Conservation (phyloP, 2,329 filamentous ascomycete species). For the Aphanoascus verrucosus region DNA sequence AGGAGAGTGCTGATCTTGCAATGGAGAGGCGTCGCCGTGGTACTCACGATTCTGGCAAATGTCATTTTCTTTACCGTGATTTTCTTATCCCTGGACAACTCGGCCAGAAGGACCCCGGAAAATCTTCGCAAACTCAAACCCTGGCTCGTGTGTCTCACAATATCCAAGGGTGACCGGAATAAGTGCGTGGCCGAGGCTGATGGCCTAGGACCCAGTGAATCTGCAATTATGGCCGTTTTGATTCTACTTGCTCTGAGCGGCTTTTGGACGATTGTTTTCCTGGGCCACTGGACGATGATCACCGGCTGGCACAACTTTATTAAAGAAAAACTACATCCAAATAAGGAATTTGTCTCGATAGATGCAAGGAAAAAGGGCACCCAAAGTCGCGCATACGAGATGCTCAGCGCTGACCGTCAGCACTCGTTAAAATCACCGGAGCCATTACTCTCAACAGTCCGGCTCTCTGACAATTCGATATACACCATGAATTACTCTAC, state of each 20-base stretch:
- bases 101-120: constrained; percentile 48
- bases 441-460: constrained; percentile 23
- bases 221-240: constrained; percentile 69
- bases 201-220: constrained; percentile 58
- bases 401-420: constrained; percentile 44
- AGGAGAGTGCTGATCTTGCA: constrained; percentile 80
- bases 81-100: constrained; percentile 77
- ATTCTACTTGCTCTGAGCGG: constrained; percentile 77
- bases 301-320: constrained; percentile 67
- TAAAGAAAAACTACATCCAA: constrained; percentile 36
- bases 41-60: constrained; percentile 78
- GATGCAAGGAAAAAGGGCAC: constrained; percentile 60
- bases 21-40: constrained; percentile 85
- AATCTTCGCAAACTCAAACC: constrained; percentile 46
- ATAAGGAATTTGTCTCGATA: constrained; percentile 76
- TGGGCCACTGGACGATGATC: constrained; percentile 76
- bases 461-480: constrained; percentile 19
- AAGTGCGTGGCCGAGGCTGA: constrained; percentile 53
- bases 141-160: constrained; percentile 65
- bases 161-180: constrained; percentile 49
- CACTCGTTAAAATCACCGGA: constrained; percentile 27
- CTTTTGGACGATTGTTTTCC: constrained; percentile 70
- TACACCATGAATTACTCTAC: constrained; percentile 13
- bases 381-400: constrained; percentile 65
- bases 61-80: constrained; percentile 89